These are phyloP conservation scores for Clitoria ternatea DNA, from an alignment of 306 rosid genomes.

Conservation along the genomic window DNA sequence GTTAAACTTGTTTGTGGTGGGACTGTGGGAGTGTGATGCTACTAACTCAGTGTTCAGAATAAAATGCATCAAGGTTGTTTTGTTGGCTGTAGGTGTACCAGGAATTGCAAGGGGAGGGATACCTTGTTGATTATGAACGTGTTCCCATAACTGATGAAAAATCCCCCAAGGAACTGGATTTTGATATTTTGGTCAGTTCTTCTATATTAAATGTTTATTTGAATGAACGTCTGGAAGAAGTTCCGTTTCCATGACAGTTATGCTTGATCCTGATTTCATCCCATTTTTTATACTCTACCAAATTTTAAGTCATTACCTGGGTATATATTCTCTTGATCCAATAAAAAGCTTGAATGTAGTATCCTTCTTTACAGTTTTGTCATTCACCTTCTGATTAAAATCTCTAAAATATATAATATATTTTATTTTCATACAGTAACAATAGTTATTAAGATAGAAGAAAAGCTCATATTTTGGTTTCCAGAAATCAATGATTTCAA, in stretches of 20 bases:
- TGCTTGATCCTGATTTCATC: neutral
- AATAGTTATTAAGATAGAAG: neutral
- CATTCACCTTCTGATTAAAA: constrained; percentile 7
- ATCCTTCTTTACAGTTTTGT: neutral
- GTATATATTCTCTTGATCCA: constrained; percentile 2
- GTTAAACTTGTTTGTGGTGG: constrained; percentile 17
- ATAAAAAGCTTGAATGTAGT: constrained; percentile 12
- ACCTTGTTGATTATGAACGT: constrained; percentile 86
- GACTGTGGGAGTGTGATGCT: constrained; percentile 13
- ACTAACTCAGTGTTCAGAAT: constrained; percentile 12
- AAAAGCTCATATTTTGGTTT: neutral
- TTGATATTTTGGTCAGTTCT: constrained; percentile 78
- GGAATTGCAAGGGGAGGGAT: constrained; percentile 68
- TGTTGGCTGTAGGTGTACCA: constrained; percentile 59
- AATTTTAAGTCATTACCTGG: neutral
- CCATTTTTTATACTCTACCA: neutral
- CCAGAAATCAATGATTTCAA: neutral
- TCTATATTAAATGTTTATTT: neutral
- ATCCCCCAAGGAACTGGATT: constrained; percentile 77
- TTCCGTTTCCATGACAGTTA: constrained; percentile 15
- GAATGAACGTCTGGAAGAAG: neutral
- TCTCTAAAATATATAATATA: neutral
- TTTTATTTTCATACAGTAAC: constrained; percentile 5
- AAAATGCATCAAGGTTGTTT: constrained; percentile 26
- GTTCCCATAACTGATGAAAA: constrained; percentile 94